Evolutionary conservation across 2,329 filamentous ascomycete species (phyloP), one percentile per base, ranked within the genome.

Genomic region (Cytospora piceae): DNA sequence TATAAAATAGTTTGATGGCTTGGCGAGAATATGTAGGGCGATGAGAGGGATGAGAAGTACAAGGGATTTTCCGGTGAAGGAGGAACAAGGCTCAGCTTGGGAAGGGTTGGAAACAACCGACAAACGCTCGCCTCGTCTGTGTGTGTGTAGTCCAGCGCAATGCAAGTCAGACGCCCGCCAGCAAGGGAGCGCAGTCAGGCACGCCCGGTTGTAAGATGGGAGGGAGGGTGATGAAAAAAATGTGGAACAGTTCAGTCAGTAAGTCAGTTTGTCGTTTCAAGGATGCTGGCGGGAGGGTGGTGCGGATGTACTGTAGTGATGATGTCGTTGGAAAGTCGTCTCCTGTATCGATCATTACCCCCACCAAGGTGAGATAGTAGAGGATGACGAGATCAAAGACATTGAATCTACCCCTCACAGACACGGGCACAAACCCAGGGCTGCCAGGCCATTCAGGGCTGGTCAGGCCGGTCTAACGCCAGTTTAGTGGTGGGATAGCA

Each of bases 321-420:
- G 64, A 65, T 62, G 58, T 58, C 59, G 64, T 64, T 63, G 39
- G 39, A 39, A 63, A 31, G 61, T 63, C 42, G 42, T 49, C 56
- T 54, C 52, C 32, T 42, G 32, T 56, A 31, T 49, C 49, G 58
- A 29, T 15, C 12, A 34, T 42, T 5, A 39, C 58, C 58, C 59
- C 59, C 59, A 63, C 53, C 59, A 29, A 46, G 34, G 53, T 57
- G 39, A 51, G 46, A 57, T 32, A 37, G 51, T 29, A 31, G 53
- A 57, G 39, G 56, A 54, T 57, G 53, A 63, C n/a, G n/a, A 49
- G 61, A 52, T 57, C 31, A 56, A 34, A 32, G 37, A 62, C 60
- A 62, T 39, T 52, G 52, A 42, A 32, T 39, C n/a, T 62, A 53
- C 27, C 46, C 32, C 46, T 53, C 59, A 37, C 20, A 27, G 34